Evolutionary conservation across 2,329 filamentous ascomycete species (phyloP), one percentile per base, ranked within the genome.

Genomic region (Fusarium sp.): DNA sequence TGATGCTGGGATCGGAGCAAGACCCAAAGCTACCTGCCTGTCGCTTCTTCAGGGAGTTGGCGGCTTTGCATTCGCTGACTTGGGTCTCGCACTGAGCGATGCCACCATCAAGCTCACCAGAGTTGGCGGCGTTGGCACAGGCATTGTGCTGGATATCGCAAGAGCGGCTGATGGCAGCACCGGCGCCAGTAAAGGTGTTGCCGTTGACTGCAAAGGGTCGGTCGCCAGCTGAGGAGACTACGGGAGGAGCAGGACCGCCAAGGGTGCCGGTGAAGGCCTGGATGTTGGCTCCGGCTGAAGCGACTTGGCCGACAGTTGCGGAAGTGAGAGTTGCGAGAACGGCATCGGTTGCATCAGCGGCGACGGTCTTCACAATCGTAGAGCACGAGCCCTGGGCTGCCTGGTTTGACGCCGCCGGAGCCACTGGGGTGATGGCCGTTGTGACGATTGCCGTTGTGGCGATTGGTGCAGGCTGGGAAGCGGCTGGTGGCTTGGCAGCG

Each of bases 151-250:
- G 86, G 41, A 87, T 82, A 67, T 86, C 84, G 77, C 87, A 88
- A 13, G 86, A 86, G 30, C 87, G 85, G 80, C 84, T 82, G 67
- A 87, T 77, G 11, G 87, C 87, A 39, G 85, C 86, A 52, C 81
- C 84, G 11, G 78, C 74, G 73, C 85, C 85, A 6, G 87, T 83
- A 80, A 92, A 92, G 70, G 85, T 89, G 64, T 86, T 86, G 18
- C 85, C 87, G 66, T 87, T 90, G 72, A 90, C 90, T 58, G 79
- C 82, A 79, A 88, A 89, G 62, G 86, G 86, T 18, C 84, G 84
- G 52, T 81, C 76, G 11, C 80, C 74, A 34, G 81, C 79, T 6
- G 80, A 78, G 4, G 82, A 81, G 74, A 82, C 72, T 30, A 88
- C 85, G 5, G 87, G 77, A 2, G 86, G 85, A 3, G 85, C 74